Evolutionary conservation across 768 basidiomycete genomes (phyloP), one percentile per base, ranked within the genome.

Genomic region (Calocybe gangraenosa): DNA sequence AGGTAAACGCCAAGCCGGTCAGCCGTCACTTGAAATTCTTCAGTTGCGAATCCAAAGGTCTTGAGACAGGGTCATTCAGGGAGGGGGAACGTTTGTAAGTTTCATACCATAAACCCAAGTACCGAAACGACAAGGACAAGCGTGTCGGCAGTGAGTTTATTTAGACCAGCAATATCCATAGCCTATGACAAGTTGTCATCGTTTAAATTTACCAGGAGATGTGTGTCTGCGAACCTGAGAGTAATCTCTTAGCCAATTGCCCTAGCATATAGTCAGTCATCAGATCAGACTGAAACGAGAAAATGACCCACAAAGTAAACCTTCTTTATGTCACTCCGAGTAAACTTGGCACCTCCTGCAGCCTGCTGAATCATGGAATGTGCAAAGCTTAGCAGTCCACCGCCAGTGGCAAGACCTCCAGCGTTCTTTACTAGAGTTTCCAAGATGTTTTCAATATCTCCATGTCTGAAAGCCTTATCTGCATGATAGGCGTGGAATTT

Each of bases 1-100:
- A 87, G 73, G 61, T 88, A 88, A n/a, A 84, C 82, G 2, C 84
- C 84, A 14, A 90, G 73, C 40, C 84, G 75, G 39, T 86, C 82
- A 23, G 77, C 66, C 8, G 84, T 88, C 21, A 88, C 80, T 66
- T 87, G 69, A 48, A 84, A 87, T 62, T 84, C 81, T 47, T 73
- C 72, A 3, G 82, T 82, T 10, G 80, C 76, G 48, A 76, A 81
- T 23, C 79, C 80, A 52, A 80, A 82, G 0, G 78, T 78, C 79
- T 81, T 10, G 13, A 33, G 18, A n/a, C n/a, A 28, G 40, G 20
- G 11, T 13, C 3, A 8, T 28, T n/a, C 2, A 7, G 31, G 19
- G 35, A 5, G 7, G 33, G 7, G 17, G 31, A 15, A 14, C 14
- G n/a, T 32, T 31, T 11, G 25, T 22, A 13, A 17, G 18, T 19